phyloP scores from a whole-genome alignment of 768 basidiomycete genomes.

The Amanita subjunquillea region DNA sequence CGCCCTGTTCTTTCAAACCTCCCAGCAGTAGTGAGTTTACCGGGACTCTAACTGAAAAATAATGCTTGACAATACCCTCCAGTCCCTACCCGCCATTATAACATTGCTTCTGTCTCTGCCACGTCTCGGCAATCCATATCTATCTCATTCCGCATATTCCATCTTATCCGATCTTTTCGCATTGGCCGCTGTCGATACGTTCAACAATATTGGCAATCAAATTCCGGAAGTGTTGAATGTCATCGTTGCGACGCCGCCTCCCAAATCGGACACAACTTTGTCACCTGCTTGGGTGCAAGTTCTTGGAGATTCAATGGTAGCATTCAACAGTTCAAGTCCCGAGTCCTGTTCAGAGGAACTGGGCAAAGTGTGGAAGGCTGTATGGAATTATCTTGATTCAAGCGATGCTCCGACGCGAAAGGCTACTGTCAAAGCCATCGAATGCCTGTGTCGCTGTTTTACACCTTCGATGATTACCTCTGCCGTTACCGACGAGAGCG shows the following conservation, averaged over 20 bases:
- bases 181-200: constrained; percentile 37
- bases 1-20: constrained; percentile 50
- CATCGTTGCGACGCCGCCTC: constrained; percentile 59
- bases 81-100: constrained; percentile 69
- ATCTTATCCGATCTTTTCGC: constrained; percentile 76
- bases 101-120: constrained; percentile 71
- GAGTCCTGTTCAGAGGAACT: constrained; percentile 45
- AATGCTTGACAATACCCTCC: constrained; percentile 3
- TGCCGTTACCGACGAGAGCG: constrained; percentile 37
- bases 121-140: constrained; percentile 78
- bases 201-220: constrained; percentile 38
- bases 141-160: constrained; percentile 82
- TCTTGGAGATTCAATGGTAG: constrained; percentile 62
- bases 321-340: constrained; percentile 42
- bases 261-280: constrained; percentile 56
- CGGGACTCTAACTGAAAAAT: not conserved
- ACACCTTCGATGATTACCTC: constrained; percentile 46
- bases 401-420: constrained; percentile 49
- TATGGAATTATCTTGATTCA: constrained; percentile 75
- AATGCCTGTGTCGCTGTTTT: constrained; percentile 59
- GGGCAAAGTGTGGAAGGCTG: constrained; percentile 57
- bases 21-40: constrained; percentile 55
- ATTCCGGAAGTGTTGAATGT: constrained; percentile 55
- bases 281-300: constrained; percentile 74
- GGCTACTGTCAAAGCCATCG: constrained; percentile 53